These are phyloP conservation scores for Naganishia antarctica DNA, from an alignment of 768 basidiomycete genomes.

Conservation along the genomic window DNA sequence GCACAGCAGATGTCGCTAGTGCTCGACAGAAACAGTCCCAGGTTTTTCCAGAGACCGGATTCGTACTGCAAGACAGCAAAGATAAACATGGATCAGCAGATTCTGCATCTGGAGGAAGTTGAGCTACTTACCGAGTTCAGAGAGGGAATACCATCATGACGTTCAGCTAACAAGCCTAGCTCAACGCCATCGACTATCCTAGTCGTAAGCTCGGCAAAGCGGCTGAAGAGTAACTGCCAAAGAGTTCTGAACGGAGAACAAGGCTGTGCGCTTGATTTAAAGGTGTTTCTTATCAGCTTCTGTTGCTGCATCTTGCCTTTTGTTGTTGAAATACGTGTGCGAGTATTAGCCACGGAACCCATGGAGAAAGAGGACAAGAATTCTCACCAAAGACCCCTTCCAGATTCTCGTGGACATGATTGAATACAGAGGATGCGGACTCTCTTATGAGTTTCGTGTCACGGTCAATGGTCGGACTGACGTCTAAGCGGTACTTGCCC, in stretches of 20 bases:
- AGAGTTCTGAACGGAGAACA: constrained; percentile 12
- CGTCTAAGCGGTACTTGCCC: neutral
- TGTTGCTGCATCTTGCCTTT: constrained; percentile 13
- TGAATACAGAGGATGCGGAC: constrained; percentile 1
- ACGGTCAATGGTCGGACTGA: constrained; percentile 7
- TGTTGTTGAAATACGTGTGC: neutral
- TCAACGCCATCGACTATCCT: constrained; percentile 17
- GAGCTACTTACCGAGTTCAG: constrained; percentile 3
- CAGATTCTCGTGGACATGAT: neutral
- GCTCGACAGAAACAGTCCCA: constrained; percentile 4
- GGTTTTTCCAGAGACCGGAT: constrained; percentile 12
- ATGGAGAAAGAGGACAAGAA: neutral
- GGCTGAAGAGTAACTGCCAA: constrained; percentile 13
- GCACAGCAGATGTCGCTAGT: constrained; percentile 12
- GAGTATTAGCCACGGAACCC: neutral
- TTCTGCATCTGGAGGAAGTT: neutral
- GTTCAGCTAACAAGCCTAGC: neutral
- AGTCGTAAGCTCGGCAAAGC: constrained; percentile 11
- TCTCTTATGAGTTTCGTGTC: constrained; percentile 16
- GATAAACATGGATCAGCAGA: neutral
- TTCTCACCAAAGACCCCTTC: constrained; percentile 8
- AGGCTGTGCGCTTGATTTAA: constrained; percentile 4
- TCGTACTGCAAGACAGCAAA: neutral
- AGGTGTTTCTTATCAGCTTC: constrained; percentile 10
- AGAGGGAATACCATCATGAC: constrained; percentile 14